Base-by-base conservation (phyloP, 208 protist species). In the Sergeia podlipaevii region DNA sequence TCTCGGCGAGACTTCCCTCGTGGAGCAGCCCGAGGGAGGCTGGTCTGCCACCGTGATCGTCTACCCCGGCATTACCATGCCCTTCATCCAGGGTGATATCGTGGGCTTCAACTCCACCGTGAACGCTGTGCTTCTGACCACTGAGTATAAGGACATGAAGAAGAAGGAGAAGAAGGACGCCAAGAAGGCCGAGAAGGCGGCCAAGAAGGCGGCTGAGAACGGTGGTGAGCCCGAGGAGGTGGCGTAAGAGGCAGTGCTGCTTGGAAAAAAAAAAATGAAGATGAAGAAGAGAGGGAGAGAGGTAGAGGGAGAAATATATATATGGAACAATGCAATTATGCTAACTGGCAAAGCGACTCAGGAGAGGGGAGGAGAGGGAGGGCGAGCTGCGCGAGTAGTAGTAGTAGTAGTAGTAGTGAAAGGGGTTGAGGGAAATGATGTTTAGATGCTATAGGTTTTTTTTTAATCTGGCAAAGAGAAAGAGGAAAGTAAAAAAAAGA, bases 81-180 rank as follows among this genome's bases (percentile, higher is more conserved):
- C 44, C 24, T 82, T 86, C 42, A 62, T 86, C 30, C 39, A 77
- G 60, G 79, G 79, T 2, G 30, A 64, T 11, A 34, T 77, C 17
- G 38, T 60, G 13, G 72, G 74, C 33, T 64, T 68, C 58, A 49
- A 79, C 11, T 53, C 57, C 21, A 64, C 54, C 51, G 59, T 65
- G 42, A 46, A 71, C 45, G 45, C 54, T 32, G 65, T 84, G 42
- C 53, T 76, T 59, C 72, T 84, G 24, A 82, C 80, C 24, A 68
- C 61, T 6, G 76, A 81, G 70, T 77, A 80, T 48, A 74, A 84
- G 69, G 67, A 74, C 50, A 50, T 68, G 43, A 49, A 60, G 29
- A 72, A 76, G 55, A 55, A 75, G 47, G 76, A 78, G 52, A 77
- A 82, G 65, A 64, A 55, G 58, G 70, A 62, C 23, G 65, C 53